Evolutionary conservation across 352 stramenopile species (phyloP).

Genomic region (Blastocystis sp.): DNA sequence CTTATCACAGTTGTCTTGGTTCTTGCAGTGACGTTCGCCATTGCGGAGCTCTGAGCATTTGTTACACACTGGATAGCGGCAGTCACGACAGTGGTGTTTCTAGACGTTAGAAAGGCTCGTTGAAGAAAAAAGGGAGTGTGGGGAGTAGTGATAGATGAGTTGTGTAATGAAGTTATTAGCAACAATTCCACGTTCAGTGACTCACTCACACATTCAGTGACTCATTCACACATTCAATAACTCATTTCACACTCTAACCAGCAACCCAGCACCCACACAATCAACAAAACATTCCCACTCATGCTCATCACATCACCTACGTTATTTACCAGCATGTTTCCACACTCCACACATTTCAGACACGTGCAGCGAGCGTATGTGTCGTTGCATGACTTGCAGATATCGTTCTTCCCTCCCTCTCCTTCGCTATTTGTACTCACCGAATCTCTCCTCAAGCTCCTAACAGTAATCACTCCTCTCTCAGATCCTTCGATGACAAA

Average conservation of each 20-base stretch:
- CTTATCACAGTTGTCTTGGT: constrained; percentile 25
- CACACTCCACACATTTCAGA: constrained; percentile 11
- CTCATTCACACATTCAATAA: no score
- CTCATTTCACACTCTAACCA: no score
- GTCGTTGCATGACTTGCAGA: constrained; percentile 34
- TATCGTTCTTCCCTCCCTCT: not conserved
- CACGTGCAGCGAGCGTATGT: constrained; percentile 33
- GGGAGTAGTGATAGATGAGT: no score
- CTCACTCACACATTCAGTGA: no score
- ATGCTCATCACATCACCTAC: not conserved
- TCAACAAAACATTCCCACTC: not conserved
- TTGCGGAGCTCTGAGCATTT: constrained; percentile 5
- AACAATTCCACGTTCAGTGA: no score
- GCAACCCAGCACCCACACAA: no score
- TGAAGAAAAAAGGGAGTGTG: no score
- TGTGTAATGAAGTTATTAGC: no score
- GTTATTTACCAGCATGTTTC: not conserved
- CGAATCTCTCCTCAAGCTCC: not conserved
- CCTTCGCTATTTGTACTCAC: not conserved
- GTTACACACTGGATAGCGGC: constrained; percentile 27
- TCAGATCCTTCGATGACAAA: constrained; percentile 70
- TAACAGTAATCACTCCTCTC: not conserved
- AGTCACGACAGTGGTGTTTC: constrained; percentile 58
- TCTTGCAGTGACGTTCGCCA: not conserved
- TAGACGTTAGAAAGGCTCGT: no score